phyloP scores from a whole-genome alignment of 169 alveolate species.

The Plasmodium gonderi region DNA sequence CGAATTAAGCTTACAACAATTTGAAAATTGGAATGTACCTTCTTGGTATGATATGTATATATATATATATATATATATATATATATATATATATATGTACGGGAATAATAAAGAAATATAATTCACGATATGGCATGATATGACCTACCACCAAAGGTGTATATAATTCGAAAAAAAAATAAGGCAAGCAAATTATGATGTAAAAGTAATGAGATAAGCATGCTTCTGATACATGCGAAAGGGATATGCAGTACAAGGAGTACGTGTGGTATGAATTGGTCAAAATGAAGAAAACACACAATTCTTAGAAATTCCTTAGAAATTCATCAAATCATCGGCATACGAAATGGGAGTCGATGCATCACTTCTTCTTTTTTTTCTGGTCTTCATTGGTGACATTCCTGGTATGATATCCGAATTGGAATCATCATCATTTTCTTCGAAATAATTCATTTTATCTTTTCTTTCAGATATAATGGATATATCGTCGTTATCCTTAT shows the following conservation, averaged over 20 bases:
- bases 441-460: slow-evolving; percentile 22
- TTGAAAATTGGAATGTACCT: background rate
- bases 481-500: slow-evolving; percentile 51
- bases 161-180: too few relatives aligned
- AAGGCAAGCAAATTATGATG: too few relatives aligned
- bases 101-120: background rate
- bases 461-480: slow-evolving; percentile 62
- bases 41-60: background rate
- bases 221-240: too few relatives aligned
- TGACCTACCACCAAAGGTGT: background rate
- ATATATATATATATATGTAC: background rate
- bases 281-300: too few relatives aligned
- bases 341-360: slow-evolving; percentile 72
- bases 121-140: background rate
- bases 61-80: background rate
- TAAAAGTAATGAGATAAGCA: too few relatives aligned
- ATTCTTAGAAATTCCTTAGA: background rate
- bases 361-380: slow-evolving; percentile 36
- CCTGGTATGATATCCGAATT: slow-evolving; percentile 69
- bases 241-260: too few relatives aligned
- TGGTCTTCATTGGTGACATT: slow-evolving; percentile 61
- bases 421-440: slow-evolving; percentile 54
- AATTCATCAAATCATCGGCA: slow-evolving; percentile 75
- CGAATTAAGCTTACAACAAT: background rate
- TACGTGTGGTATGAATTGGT: too few relatives aligned